Conservation (phyloP, 2,329 filamentous ascomycete genomes). For the Dendryphion nanum region DNA sequence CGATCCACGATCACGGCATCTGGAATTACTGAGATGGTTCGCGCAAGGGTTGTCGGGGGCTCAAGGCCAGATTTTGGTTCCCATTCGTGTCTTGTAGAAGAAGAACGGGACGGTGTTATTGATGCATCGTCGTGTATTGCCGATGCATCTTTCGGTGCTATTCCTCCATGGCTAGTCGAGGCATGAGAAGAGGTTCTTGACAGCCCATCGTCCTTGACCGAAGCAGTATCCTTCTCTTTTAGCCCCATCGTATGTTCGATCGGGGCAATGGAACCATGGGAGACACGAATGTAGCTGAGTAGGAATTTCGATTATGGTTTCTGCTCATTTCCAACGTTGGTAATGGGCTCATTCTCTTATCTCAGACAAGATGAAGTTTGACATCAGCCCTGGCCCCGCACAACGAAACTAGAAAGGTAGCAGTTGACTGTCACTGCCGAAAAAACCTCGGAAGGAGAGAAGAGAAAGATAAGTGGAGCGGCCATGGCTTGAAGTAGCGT, state of each 20-base stretch:
- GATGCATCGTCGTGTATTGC: constrained; percentile 15
- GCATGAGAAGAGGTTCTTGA: constrained; percentile 23
- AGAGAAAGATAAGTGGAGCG: neutral
- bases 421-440: neutral
- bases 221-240: constrained; percentile 12
- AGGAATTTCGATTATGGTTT: neutral
- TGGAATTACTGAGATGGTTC: constrained; percentile 32
- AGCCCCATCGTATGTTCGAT: constrained; percentile 2
- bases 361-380: neutral
- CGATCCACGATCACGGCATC: constrained; percentile 51
- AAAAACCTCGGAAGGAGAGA: neutral
- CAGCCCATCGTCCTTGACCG: constrained; percentile 15
- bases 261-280: neutral
- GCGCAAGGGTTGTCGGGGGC: constrained; percentile 18
- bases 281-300: neutral
- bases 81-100: constrained; percentile 13
- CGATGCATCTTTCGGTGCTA: no score
- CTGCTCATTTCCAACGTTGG: neutral
- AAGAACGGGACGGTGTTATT: constrained; percentile 23
- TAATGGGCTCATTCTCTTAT: neutral
- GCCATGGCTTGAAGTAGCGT: neutral
- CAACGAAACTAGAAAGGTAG: neutral
- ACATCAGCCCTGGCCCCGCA: neutral
- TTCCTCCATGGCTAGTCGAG: no score
- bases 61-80: constrained; percentile 13